Conservation (phyloP, 768 basidiomycete genomes). For the Mycena belliarum region DNA sequence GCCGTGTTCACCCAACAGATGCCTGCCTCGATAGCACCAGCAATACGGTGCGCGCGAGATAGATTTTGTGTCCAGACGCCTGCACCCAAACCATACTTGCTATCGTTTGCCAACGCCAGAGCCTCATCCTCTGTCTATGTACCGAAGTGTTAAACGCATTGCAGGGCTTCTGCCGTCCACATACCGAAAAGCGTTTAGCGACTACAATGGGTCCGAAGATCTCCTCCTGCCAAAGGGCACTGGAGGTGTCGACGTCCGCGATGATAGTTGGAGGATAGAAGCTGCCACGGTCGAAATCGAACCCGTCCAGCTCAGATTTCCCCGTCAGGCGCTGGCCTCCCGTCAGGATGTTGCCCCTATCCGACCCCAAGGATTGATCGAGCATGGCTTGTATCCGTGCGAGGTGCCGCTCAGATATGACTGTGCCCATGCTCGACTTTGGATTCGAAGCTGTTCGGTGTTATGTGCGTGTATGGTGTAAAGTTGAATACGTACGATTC, state of each 20-base stretch:
- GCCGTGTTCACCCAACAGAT: slow-evolving; percentile 89
- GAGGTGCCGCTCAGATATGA: slow-evolving; percentile 70
- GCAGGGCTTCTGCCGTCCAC: slow-evolving; percentile 2
- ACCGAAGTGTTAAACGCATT: background rate
- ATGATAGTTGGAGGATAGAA: slow-evolving; percentile 86
- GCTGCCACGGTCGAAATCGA: slow-evolving; percentile 67
- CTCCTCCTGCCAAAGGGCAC: slow-evolving; percentile 80
- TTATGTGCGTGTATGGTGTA: background rate
- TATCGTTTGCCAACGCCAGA: slow-evolving; percentile 68
- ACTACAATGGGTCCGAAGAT: slow-evolving; percentile 87
- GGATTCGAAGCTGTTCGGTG: slow-evolving; percentile 64
- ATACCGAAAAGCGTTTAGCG: slow-evolving; percentile 45
- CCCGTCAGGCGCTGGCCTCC: slow-evolving; percentile 72
- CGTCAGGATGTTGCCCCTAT: slow-evolving; percentile 48
- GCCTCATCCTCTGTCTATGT: slow-evolving; percentile 64
- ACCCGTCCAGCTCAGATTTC: slow-evolving; percentile 64
- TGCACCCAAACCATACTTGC: slow-evolving; percentile 79
- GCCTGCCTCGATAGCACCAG: slow-evolving; percentile 69
- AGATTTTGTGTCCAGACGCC: slow-evolving; percentile 80
- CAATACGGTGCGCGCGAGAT: slow-evolving; percentile 74
- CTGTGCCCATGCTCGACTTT: slow-evolving; percentile 74
- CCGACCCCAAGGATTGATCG: slow-evolving; percentile 26
- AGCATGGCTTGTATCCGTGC: slow-evolving; percentile 63
- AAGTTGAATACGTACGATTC: slow-evolving; percentile 43
- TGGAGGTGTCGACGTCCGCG: slow-evolving; percentile 51